These are phyloP conservation scores for Phytophthora vignae DNA, from an alignment of 352 stramenopile genomes.

Conservation along the genomic window DNA sequence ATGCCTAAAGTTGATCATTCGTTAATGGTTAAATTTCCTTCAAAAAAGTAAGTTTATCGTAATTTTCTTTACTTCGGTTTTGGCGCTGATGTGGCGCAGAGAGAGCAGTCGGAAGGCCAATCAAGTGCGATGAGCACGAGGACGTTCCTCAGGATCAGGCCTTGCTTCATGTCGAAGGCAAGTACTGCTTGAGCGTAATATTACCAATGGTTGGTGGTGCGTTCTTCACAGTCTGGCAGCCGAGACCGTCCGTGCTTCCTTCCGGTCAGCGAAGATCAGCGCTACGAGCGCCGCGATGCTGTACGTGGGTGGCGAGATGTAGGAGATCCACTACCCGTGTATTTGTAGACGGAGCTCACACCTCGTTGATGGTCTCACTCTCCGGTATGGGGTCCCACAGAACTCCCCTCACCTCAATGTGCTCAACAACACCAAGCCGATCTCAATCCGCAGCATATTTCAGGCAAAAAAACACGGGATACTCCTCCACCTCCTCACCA, in stretches of 20 bases:
- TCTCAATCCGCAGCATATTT: no score
- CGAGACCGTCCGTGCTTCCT: not conserved
- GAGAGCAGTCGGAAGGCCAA: slow-evolving; percentile 10
- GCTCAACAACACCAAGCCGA: no score
- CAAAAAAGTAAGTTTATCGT: no score
- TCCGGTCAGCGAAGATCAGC: not conserved
- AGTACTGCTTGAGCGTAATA: not conserved
- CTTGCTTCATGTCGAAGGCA: slow-evolving; percentile 2
- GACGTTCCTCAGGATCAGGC: not conserved
- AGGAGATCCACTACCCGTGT: not conserved
- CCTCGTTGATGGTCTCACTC: no score
- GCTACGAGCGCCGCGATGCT: not conserved
- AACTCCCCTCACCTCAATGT: no score
- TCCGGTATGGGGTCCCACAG: no score
- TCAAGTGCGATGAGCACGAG: not conserved
- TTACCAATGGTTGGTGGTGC: not conserved
- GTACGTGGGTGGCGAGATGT: slow-evolving; percentile 1
- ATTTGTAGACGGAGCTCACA: not conserved
- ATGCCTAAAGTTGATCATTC: not conserved
- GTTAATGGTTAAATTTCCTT: no score
- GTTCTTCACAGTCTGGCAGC: not conserved
- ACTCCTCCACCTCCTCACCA: not conserved
- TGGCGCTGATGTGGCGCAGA: not conserved
- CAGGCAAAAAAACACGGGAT: slow-evolving; percentile 11
- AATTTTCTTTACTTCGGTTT: no score